Evolutionary conservation across 1,139 yeast species (phyloP), one percentile per base, ranked within the genome.

Genomic region (Kodamaea arcana): DNA sequence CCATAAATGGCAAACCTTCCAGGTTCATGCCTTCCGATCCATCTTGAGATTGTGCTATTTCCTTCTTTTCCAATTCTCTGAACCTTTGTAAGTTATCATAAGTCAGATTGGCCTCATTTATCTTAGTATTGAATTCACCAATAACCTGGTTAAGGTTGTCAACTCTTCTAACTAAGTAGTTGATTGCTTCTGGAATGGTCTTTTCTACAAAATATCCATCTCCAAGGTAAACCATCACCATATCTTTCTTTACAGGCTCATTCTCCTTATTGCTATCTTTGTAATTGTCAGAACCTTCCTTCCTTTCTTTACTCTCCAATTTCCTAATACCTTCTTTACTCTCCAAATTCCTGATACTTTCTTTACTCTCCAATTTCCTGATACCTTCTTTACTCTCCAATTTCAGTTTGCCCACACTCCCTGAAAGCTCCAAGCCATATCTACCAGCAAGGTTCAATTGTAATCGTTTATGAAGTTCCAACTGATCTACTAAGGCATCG

Each of bases 1-100:
- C 97, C 80, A 88, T 79, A 33, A 58, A 53, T 0, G 86, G 87
- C 3, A 80, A 53, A 0, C 69, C 77, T 15, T 67, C 77, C 34
- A 65, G 72, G 22, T 63, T 56, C 4, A 47, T 39, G 21, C 48
- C 42, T 2, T 31, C 38, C 6, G 27, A 18, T 6, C 33, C 24
- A 4, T 28, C 34, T 23, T 15, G 18, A 34, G 29, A 30, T 39
- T 5, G 24, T 27, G 25, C 35, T 10, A 25, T 28, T 23, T 24
- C 27, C 20, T 56, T 59, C 9, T 48, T 52, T 13, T 46, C 41
- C 24, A 41, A 10, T 20, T 53, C 44, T 20, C 55, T 51, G 25
- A 67, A 52, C 20, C 60, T 43, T 23, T 49, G 46, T 31, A 67
- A 46, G 35, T 66, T 63, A 27, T 49, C 45, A 43, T 58, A 45